Conservation (phyloP, 306 rosid species). For the Datisca glomerata region DNA sequence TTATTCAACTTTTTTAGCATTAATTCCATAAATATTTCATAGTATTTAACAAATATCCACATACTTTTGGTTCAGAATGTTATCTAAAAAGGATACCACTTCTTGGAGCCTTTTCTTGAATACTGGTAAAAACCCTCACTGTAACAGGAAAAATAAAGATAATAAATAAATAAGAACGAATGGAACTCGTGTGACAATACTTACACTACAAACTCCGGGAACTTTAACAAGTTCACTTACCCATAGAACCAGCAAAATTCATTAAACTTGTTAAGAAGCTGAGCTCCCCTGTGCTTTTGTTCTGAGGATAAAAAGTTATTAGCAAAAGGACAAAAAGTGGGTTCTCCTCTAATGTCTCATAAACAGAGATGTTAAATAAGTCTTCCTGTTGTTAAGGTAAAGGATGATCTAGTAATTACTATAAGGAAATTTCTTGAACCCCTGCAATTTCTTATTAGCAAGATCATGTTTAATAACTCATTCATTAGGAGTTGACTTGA, state of each 20-base stretch:
- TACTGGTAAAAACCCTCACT: conserved; percentile 90
- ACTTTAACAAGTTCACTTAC: conserved; percentile 31
- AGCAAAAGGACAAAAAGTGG: conserved; percentile 10
- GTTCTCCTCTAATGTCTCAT: background rate
- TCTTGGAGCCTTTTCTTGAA: conserved; percentile 78
- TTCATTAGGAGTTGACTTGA: background rate
- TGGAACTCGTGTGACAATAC: conserved; percentile 1
- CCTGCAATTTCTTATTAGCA: background rate
- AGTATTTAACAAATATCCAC: background rate
- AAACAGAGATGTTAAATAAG: background rate
- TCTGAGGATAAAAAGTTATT: conserved; percentile 39
- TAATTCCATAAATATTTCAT: background rate
- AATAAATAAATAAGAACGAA: too few species aligned
- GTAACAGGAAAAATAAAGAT: conserved; percentile 23
- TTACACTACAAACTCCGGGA: conserved; percentile 7
- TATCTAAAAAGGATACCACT: conserved; percentile 57
- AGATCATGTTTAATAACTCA: background rate
- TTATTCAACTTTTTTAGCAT: background rate
- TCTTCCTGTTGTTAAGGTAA: background rate
- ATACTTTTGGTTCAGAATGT: conserved; percentile 7
- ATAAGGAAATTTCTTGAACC: background rate
- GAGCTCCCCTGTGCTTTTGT: conserved; percentile 91
- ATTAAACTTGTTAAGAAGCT: conserved; percentile 88
- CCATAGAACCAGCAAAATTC: conserved; percentile 87
- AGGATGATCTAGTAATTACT: background rate